Evolutionary conservation across 257 asterid species (phyloP).

Genomic region (Plantago elongata): DNA sequence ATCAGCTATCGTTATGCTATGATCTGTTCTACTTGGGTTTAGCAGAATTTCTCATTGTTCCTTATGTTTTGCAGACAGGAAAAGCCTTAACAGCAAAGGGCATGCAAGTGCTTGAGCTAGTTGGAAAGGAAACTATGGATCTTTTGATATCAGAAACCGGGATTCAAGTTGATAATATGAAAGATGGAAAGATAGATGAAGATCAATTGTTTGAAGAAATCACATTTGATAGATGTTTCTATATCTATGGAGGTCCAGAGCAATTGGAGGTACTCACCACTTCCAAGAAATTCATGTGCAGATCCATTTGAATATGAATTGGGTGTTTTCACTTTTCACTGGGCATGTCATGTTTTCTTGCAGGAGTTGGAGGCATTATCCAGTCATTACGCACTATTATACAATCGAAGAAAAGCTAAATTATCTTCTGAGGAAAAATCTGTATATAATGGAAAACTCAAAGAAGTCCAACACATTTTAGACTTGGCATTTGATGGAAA

Average conservation of each 20-base stretch:
- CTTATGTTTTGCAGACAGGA: conserved; percentile 55
- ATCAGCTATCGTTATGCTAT: not conserved
- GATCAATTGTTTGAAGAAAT: conserved; percentile 81
- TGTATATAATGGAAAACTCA: conserved; percentile 76
- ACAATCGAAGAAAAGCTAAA: conserved; percentile 82
- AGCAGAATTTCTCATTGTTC: conserved; percentile 19
- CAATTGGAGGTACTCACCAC: conserved; percentile 70
- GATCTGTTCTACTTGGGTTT: conserved; percentile 9
- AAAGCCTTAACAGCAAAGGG: conserved; percentile 85
- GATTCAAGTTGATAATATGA: conserved; percentile 45
- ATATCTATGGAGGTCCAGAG: conserved; percentile 98
- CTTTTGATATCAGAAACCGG: conserved; percentile 88
- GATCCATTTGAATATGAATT: conserved; percentile 11
- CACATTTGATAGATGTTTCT: conserved; percentile 91
- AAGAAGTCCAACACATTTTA: conserved; percentile 71
- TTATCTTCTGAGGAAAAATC: conserved; percentile 72
- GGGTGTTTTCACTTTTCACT: conserved; percentile 19
- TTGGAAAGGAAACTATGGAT: conserved; percentile 95
- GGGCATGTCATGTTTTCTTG: conserved; percentile 18
- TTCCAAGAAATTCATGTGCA: conserved; percentile 15
- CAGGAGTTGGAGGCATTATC: conserved; percentile 97
- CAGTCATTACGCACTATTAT: conserved; percentile 75
- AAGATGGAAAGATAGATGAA: conserved; percentile 50
- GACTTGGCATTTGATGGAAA: conserved; percentile 68
- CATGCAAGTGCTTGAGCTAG: conserved; percentile 87